Conservation (phyloP, 352 stramenopile genomes). For the Phytophthora cryptogea region DNA sequence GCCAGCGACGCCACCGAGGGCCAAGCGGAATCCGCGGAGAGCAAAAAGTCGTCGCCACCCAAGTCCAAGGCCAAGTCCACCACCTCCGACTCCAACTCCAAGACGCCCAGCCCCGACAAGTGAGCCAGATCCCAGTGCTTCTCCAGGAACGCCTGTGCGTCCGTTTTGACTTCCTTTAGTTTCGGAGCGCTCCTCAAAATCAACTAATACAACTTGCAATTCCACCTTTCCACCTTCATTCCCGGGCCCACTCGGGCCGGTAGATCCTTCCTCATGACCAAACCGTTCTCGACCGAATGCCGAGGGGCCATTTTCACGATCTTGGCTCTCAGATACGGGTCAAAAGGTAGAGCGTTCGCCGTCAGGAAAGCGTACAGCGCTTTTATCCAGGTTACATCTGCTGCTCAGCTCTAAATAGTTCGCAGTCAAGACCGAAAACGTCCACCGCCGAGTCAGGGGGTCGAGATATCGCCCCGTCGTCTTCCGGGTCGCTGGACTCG, state of each 20-base stretch:
- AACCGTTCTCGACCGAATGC: background rate
- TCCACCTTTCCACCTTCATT: too few species aligned
- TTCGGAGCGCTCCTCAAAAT: too few species aligned
- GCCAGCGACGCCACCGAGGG: too few species aligned
- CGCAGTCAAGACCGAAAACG: background rate
- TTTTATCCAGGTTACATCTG: background rate
- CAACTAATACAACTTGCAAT: too few species aligned
- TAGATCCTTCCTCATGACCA: background rate
- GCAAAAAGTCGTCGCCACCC: too few species aligned
- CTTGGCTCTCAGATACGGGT: background rate
- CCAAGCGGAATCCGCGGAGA: too few species aligned
- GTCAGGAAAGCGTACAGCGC: background rate
- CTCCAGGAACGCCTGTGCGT: too few species aligned
- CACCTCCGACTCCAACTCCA: too few species aligned
- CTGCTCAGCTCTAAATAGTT: background rate
- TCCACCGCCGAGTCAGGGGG: background rate
- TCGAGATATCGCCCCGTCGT: background rate
- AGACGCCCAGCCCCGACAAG: too few species aligned
- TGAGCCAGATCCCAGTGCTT: too few species aligned
- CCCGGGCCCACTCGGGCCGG: background rate
- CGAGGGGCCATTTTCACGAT: background rate
- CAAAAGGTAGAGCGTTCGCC: background rate
- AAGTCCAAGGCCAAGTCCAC: too few species aligned
- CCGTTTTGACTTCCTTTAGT: too few species aligned
- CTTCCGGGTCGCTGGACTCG: background rate